Percentiles rank a stretch among this genome's conserved stretches.
Conservation (phyloP, 108 stramenopile species). For the Fistulifera solaris region DNA sequence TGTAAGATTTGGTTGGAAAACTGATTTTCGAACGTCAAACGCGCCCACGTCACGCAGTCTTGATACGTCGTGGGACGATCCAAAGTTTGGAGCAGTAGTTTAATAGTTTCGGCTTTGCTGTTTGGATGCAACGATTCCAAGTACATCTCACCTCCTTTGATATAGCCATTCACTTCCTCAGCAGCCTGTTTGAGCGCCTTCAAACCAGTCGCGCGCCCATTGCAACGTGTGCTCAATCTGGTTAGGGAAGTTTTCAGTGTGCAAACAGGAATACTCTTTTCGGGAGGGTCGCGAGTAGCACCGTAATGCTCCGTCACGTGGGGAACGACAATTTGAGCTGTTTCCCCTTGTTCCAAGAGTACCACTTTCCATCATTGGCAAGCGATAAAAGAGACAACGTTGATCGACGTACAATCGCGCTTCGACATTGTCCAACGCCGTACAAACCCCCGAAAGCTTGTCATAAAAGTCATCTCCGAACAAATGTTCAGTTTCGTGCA, state of each 20-base stretch:
- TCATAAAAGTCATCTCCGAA: slow-evolving; percentile 98
- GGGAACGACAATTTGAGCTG: slow-evolving; percentile 95
- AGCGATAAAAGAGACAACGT: slow-evolving; percentile 90
- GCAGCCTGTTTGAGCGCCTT: slow-evolving; percentile 95
- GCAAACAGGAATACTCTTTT: slow-evolving; percentile 97
- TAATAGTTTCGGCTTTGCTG: slow-evolving; percentile 84
- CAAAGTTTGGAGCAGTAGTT: slow-evolving; percentile 65
- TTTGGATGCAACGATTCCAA: slow-evolving; percentile 83
- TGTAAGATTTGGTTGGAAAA: slow-evolving; percentile 95
- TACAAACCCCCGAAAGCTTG: slow-evolving; percentile 90
- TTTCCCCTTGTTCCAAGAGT: slow-evolving; percentile 98
- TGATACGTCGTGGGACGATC: slow-evolving; percentile 84
- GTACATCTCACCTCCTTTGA: slow-evolving; percentile 33
- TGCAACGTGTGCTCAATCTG: slow-evolving; percentile 97
- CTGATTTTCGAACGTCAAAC: slow-evolving; percentile 90
- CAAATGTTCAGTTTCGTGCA: slow-evolving; percentile 88
- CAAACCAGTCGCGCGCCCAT: slow-evolving; percentile 99
- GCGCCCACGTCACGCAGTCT: slow-evolving; percentile 93
- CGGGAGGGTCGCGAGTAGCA: slow-evolving; percentile 95
- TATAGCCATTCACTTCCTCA: slow-evolving; percentile 92
- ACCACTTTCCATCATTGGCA: slow-evolving; percentile 97
- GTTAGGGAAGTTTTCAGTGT: slow-evolving; percentile 99
- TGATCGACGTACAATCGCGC: slow-evolving; percentile 97
- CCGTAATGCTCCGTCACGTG: slow-evolving; percentile 97
- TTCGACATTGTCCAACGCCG: slow-evolving; percentile 97